Conservation (phyloP, 192 early-diverging fungal genomes). For the Backusella sp. region DNA sequence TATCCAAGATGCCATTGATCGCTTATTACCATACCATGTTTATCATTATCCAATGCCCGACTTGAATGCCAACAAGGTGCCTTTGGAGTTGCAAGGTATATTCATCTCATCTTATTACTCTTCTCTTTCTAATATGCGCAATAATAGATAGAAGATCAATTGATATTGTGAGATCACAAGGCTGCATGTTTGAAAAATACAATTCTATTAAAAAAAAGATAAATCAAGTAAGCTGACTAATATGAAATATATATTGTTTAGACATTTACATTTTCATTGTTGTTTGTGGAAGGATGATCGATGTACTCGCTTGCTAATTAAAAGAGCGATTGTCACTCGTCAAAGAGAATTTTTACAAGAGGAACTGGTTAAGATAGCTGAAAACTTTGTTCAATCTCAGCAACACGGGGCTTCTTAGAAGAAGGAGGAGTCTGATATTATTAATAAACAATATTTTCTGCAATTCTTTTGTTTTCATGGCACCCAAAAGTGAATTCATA, state of each 20-base stretch:
- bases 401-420: slow-evolving; percentile 18
- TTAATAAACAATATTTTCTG: slow-evolving; percentile 39
- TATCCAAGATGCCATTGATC: slow-evolving; percentile 57
- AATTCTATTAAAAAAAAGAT: not conserved
- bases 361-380: not conserved
- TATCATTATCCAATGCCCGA: slow-evolving; percentile 64
- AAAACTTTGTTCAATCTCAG: slow-evolving; percentile 12
- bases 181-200: slow-evolving; percentile 20
- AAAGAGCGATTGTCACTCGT: slow-evolving; percentile 21
- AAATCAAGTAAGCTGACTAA: not conserved
- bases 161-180: slow-evolving; percentile 25
- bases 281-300: slow-evolving; percentile 33
- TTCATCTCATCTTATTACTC: not conserved
- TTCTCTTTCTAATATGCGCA: not conserved
- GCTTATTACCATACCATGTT: slow-evolving; percentile 71
- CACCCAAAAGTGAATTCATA: slow-evolving; percentile 23
- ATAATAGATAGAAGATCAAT: slow-evolving; percentile 13
- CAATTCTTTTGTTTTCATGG: slow-evolving; percentile 26
- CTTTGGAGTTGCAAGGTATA: slow-evolving; percentile 29
- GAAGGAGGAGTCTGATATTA: slow-evolving; percentile 10
- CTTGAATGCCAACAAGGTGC: slow-evolving; percentile 30
- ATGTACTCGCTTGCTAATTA: slow-evolving; percentile 37
- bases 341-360: not conserved
- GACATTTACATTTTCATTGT: not conserved
- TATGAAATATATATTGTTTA: not conserved